These are phyloP conservation scores for Flaveria brownii DNA, from an alignment of 129 eudicot species.

Conservation along the genomic window DNA sequence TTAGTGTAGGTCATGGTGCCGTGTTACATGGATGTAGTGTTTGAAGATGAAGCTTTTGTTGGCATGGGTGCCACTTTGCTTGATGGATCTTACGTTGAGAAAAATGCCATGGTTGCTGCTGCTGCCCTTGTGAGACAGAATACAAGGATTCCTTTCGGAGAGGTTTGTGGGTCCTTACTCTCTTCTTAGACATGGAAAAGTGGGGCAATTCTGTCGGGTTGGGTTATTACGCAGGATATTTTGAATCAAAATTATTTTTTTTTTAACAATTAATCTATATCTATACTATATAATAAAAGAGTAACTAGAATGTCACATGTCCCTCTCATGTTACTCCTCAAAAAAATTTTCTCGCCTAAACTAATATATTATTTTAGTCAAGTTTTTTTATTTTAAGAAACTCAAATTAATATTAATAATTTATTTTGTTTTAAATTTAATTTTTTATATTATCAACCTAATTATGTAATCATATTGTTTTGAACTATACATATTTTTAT, in stretches of 20 bases:
- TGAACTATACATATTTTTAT: no score
- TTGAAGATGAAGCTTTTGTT: constrained; percentile 88
- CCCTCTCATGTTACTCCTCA: no score
- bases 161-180: constrained; percentile 49
- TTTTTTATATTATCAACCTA: no score
- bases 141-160: constrained; percentile 79
- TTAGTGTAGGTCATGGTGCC: constrained; percentile 93
- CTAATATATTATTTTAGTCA: no score
- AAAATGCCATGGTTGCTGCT: constrained; percentile 93
- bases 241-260: background rate
- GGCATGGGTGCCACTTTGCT: constrained; percentile 97
- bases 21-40: constrained; percentile 84
- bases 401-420: no score
- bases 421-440: no score
- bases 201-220: background rate
- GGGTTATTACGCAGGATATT: background rate
- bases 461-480: no score
- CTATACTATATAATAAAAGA: no score
- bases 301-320: no score
- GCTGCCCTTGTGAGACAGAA: constrained; percentile 90
- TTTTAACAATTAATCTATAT: background rate
- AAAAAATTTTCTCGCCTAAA: no score
- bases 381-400: no score
- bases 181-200: background rate
- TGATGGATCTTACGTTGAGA: constrained; percentile 83